phyloP scores from a whole-genome alignment of 1,284 basidiomycete species.

The Ganoderma boninense region DNA sequence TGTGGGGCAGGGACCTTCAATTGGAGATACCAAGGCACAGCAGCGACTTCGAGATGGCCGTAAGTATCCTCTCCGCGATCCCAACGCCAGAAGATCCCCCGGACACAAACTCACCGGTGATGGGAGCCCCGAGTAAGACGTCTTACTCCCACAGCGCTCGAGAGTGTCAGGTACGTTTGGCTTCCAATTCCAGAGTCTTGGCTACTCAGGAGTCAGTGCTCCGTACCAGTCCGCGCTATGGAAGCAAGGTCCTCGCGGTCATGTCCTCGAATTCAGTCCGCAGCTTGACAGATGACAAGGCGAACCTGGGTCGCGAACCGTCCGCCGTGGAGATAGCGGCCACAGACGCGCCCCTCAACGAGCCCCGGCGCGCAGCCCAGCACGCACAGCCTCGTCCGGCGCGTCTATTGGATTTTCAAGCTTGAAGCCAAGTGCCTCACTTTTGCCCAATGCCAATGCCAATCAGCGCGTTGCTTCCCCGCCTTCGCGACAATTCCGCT shows the following conservation, averaged over 20 bases:
- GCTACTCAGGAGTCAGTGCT: not conserved
- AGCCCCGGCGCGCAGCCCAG: not conserved
- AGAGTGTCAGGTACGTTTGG: not conserved
- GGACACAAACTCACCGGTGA: not conserved
- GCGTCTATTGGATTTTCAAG: not conserved
- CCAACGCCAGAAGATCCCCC: not conserved
- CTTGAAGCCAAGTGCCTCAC: too few relatives aligned
- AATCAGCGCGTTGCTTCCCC: not conserved
- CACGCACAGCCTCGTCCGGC: not conserved
- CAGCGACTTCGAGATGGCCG: too few relatives aligned
- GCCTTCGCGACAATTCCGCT: not conserved
- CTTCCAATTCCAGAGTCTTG: not conserved
- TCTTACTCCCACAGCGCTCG: not conserved
- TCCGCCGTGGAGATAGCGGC: not conserved
- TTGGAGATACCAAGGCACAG: not conserved
- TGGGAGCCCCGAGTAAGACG: not conserved
- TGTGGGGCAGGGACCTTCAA: too few relatives aligned
- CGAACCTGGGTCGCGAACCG: not conserved
- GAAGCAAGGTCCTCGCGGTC: not conserved
- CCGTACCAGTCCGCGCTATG: not conserved
- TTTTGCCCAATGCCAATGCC: too few relatives aligned
- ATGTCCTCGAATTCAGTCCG: not conserved
- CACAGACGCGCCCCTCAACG: not conserved
- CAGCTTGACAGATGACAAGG: not conserved
- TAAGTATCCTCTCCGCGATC: not conserved